These are phyloP conservation scores for Chalciporus sp. DNA, from an alignment of 1,284 basidiomycete genomes.

Conservation along the genomic window DNA sequence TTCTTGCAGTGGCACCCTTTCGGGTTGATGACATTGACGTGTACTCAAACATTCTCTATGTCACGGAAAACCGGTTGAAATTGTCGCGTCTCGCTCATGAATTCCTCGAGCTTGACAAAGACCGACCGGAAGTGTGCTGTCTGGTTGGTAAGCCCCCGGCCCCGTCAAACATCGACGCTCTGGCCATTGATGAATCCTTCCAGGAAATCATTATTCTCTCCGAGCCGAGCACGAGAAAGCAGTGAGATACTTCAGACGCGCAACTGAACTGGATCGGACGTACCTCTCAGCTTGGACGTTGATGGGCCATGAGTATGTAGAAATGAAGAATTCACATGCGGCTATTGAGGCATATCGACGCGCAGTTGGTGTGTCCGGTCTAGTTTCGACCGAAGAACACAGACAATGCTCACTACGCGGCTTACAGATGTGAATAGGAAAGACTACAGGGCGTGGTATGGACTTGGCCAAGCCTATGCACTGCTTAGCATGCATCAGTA, in stretches of 20 bases:
- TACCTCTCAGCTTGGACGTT: constrained; percentile 99
- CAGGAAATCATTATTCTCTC: constrained; percentile 96
- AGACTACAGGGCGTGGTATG: constrained; percentile 98
- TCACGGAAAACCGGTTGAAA: constrained; percentile 87
- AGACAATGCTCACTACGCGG: neutral
- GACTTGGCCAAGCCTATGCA: constrained; percentile 97
- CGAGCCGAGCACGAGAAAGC: constrained; percentile 95
- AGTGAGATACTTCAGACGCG: constrained; percentile 92
- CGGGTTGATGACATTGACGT: constrained; percentile 96
- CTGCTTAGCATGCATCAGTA: constrained; percentile 96
- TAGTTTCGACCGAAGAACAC: neutral
- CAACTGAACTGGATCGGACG: constrained; percentile 91
- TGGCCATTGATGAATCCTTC: neutral
- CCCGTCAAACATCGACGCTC: neutral
- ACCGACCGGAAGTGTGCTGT: constrained; percentile 93
- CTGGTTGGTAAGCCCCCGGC: constrained; percentile 72
- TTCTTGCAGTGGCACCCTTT: constrained; percentile 82
- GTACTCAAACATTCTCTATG: constrained; percentile 96
- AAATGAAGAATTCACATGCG: constrained; percentile 98
- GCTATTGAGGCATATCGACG: constrained; percentile 97
- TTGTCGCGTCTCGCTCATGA: constrained; percentile 92
- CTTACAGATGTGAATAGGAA: constrained; percentile 86
- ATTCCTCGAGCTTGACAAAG: constrained; percentile 85
- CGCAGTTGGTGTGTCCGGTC: constrained; percentile 75
- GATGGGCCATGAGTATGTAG: constrained; percentile 98